Base-by-base conservation (phyloP, 306 rosid genomes). In the Glycyrrhiza uralensis region DNA sequence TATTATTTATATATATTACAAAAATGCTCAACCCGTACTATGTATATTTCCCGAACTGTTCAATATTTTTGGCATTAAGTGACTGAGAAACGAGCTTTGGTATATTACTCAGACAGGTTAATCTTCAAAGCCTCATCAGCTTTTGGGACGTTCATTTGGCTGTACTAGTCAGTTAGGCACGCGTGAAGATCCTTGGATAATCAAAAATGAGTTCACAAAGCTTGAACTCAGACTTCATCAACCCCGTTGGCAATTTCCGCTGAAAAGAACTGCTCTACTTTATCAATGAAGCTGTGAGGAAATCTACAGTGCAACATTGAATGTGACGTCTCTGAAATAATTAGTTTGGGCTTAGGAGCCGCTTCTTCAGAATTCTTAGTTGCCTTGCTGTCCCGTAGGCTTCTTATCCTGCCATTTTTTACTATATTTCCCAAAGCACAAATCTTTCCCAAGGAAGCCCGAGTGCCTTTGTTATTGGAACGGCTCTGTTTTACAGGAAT, bases 201-300 rank as follows among this genome's bases (percentile, higher is more conserved):
- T 35, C 23, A 76, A 66, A 42, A 73, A 30, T 44, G 47, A 66
- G 33, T 71, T 79, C 68, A 66, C 11, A 32, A 36, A 59, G 54
- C 66, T 54, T 73, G 32, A 49, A 55, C 42, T 73, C 62, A 72
- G 66, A 58, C 80, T 77, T 83, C 84, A 35, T 80, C 82, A 20
- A 57, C 80, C 60, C 71, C 74, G 65, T 68, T 39, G 28, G 88
- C 71, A 69, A 50, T 59, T 60, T 77, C 91, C 5, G 72, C 57
- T 6, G 96, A 83, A 83, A 94, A 89, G 85, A 94, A 94, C 42
- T 64, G 86, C 81, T 89, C 97, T 22, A 86, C 97, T 84, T 83
- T 87, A 55, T 87, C 89, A 11, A 94, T 67, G 80, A 94, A 91
- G 71, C 89, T 78, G 56, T 81, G 77, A 7, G 96, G 92, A 70